A percentile compares a stretch with the other conserved stretches of the same genome.
Conservation (phyloP, 2,329 filamentous ascomycete genomes). For the Pseudogymnoascus sp. region DNA sequence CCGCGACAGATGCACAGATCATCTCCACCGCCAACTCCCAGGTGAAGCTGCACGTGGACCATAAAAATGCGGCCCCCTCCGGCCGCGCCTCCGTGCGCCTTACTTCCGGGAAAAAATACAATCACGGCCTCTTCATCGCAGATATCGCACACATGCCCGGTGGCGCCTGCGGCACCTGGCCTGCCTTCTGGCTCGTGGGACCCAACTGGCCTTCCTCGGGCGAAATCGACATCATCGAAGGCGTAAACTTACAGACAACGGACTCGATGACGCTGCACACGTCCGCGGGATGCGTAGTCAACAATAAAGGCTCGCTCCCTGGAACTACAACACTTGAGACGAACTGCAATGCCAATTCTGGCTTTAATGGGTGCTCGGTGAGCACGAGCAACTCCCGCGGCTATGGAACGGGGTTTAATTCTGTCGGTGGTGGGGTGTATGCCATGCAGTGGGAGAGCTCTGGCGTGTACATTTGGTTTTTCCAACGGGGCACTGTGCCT, state of each 20-base stretch:
- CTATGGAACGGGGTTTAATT: constrained; percentile 62
- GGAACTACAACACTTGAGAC: constrained; percentile 33
- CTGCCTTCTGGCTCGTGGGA: constrained; percentile 57
- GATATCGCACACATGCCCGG: constrained; percentile 68
- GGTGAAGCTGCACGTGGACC: constrained; percentile 65
- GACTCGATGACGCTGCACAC: constrained; percentile 61
- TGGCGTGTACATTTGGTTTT: constrained; percentile 71
- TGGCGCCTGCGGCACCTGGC: constrained; percentile 66
- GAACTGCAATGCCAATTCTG: constrained; percentile 42
- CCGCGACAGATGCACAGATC: constrained; percentile 49
- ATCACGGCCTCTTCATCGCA: constrained; percentile 61
- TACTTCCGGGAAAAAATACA: constrained; percentile 56
- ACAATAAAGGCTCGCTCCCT: constrained; percentile 33
- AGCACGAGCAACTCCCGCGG: constrained; percentile 34
- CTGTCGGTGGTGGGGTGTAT: constrained; percentile 59
- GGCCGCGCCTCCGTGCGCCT: constrained; percentile 58
- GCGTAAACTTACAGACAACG: constrained; percentile 52
- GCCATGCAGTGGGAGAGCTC: constrained; percentile 63
- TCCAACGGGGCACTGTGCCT: constrained; percentile 58
- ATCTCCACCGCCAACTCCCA: constrained; percentile 49
- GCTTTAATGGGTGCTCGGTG: constrained; percentile 33
- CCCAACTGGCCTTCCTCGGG: constrained; percentile 54
- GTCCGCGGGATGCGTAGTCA: constrained; percentile 37
- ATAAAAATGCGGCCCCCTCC: constrained; percentile 45
- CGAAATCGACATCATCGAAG: constrained; percentile 66